Percentiles rank a stretch among this genome's conserved stretches.
Conservation (phyloP, 768 basidiomycete genomes). For the Melanogaster broomeanus region DNA sequence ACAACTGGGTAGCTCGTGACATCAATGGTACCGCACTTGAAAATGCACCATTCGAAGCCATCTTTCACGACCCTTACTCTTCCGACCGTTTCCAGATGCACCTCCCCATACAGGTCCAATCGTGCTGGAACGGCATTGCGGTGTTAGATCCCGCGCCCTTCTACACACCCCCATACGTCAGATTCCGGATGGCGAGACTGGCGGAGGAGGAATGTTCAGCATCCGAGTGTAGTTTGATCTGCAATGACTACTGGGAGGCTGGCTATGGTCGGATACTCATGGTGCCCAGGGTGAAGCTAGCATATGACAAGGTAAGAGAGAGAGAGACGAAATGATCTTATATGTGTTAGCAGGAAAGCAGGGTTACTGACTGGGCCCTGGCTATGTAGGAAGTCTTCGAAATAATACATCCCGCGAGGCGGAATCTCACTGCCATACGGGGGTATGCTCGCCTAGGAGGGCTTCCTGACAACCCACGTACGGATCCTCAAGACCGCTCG, state of each 20-base stretch:
- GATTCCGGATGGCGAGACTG: slow-evolving; percentile 94
- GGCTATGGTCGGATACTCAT: slow-evolving; percentile 97
- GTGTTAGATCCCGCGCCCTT: slow-evolving; percentile 95
- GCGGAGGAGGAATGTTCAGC: slow-evolving; percentile 92
- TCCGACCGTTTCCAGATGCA: slow-evolving; percentile 86
- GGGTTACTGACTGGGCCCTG: slow-evolving; percentile 4
- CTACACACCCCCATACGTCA: slow-evolving; percentile 87
- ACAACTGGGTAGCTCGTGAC: slow-evolving; percentile 98
- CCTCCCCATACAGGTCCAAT: slow-evolving; percentile 93
- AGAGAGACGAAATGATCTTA: neutral
- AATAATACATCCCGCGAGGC: slow-evolving; percentile 86
- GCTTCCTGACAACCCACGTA: slow-evolving; percentile 91
- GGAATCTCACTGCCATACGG: slow-evolving; percentile 94
- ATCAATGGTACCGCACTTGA: slow-evolving; percentile 98
- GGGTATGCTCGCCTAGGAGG: slow-evolving; percentile 96
- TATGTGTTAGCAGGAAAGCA: neutral
- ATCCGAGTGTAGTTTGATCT: slow-evolving; percentile 93
- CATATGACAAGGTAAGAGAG: slow-evolving; percentile 88
- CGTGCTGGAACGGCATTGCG: slow-evolving; percentile 98
- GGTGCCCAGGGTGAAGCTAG: slow-evolving; percentile 95
- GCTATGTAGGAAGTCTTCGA: slow-evolving; percentile 83
- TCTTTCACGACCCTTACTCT: slow-evolving; percentile 85
- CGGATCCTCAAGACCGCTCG: slow-evolving; percentile 95
- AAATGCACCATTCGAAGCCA: slow-evolving; percentile 93
- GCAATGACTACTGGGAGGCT: slow-evolving; percentile 97